These are phyloP conservation scores for Rhizopus delemar DNA, from an alignment of 371 early-diverging fungal species.

Conservation along the genomic window DNA sequence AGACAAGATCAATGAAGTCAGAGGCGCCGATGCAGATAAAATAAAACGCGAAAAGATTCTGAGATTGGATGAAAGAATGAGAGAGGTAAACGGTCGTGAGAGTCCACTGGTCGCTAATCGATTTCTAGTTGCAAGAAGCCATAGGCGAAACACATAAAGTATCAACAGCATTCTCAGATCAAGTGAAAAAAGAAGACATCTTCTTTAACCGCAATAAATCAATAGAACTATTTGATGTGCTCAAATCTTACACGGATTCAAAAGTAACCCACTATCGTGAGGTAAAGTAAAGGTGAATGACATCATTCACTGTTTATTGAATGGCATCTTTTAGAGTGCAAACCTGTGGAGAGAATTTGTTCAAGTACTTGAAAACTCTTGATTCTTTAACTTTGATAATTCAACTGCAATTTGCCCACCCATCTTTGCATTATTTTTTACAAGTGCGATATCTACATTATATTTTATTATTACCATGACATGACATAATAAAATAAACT, in stretches of 20 bases:
- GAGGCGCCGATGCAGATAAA: slow-evolving; percentile 85
- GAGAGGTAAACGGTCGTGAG: slow-evolving; percentile 57
- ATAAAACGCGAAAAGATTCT: slow-evolving; percentile 76
- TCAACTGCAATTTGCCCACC: slow-evolving; percentile 75
- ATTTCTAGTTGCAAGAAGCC: slow-evolving; percentile 73
- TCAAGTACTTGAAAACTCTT: slow-evolving; percentile 51
- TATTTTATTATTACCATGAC: not conserved
- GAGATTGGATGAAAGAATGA: slow-evolving; percentile 71
- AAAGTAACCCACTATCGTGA: slow-evolving; percentile 81
- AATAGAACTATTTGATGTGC: slow-evolving; percentile 77
- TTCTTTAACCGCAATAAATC: slow-evolving; percentile 76
- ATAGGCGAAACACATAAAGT: slow-evolving; percentile 73
- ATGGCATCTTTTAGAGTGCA: slow-evolving; percentile 38
- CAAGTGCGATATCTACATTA: slow-evolving; percentile 75
- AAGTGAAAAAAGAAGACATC: slow-evolving; percentile 79
- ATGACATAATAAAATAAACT: slow-evolving; percentile 15
- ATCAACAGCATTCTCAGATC: slow-evolving; percentile 73
- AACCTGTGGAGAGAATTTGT: slow-evolving; percentile 71
- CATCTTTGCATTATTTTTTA: slow-evolving; percentile 87
- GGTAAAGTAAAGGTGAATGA: slow-evolving; percentile 37
- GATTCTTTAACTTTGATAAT: slow-evolving; percentile 14
- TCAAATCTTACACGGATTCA: slow-evolving; percentile 69
- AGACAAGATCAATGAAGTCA: slow-evolving; percentile 87
- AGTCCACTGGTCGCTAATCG: no score
- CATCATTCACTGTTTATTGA: not conserved